Evolutionary conservation across 2,329 filamentous ascomycete species (phyloP), one percentile per base, ranked within the genome.

Genomic region (Diaporthe ampelina): DNA sequence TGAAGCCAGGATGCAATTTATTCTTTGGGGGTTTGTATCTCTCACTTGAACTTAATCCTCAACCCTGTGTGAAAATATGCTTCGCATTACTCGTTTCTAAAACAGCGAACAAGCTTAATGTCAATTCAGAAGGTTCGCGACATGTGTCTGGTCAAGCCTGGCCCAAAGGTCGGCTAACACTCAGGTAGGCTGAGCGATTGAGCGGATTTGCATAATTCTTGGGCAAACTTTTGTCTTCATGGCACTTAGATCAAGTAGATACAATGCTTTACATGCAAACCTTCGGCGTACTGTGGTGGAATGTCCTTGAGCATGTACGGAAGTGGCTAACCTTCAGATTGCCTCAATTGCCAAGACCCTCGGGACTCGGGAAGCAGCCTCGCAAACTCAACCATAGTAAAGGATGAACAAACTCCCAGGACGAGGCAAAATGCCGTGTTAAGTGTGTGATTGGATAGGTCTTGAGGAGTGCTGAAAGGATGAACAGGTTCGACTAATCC

Each of bases 111-210:
- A 52, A 54, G 45, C 32, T 54, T n/a, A 17, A 48, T 54, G 15
- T 40, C 48, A 54, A 68, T 15, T 2, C 1, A 37, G 61, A 67
- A 67, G 61, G 61, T 67, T 67, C 63, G 26, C 45, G 45, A 26
- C 45, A 37, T 54, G 48, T 54, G 40, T 68, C 48, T 54, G 52
- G 48, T 40, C 48, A 37, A 37, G 2, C 50, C 50, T 26, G 5
- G 3, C 35, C 45, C 43, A 29, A 52, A 54, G 32, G 26, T 68
- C 21, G 6, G 48, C 32, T 37, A 29, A 68, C n/a, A 43, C 63
- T 67, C 45, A 7, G 61, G 45, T 45, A 67, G 29, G 1, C 29
- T 43, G 45, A 67, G 45, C 61, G 32, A 21, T 3, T 26, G 21
- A 45, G 3, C 10, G n/a, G 1, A 13, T 2, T 4, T 21, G 7